Evolutionary conservation across 139 green algal genomes (phyloP), one percentile per base, ranked within the genome.

Genomic region (Chlorella sp.): DNA sequence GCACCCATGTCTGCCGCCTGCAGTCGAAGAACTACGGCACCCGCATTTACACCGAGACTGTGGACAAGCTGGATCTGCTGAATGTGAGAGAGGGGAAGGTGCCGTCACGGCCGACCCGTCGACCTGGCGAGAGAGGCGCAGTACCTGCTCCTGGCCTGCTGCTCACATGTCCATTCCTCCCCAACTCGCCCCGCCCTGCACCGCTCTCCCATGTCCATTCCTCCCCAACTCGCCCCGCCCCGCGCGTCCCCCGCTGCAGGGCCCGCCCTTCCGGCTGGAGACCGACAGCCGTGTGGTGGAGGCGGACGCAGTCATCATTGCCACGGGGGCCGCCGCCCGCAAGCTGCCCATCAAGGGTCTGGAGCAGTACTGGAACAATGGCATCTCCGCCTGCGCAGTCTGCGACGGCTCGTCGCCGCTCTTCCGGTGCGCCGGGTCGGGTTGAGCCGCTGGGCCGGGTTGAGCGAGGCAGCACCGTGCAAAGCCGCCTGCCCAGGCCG

Each of bases 341-440:
- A 82, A 89, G 34, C 84, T 93, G 86, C 86, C 85, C 36, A 92
- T 93, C 86, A 84, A 84, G 67, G 88, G 86, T 19, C 84, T 85
- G 11, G 48, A 91, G 48, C 76, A 92, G 69, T 95, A 89, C 85
- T 96, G 93, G 93, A 96, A 94, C 92, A 95, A 94, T 76, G 94
- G 94, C 60, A 95, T 96, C 81, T 90, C 72, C 22, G 94, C 94
- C 1, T 96, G 94, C 75, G 94, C 94, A 0, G 93, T 96, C 64
- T 96, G 94, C 78, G 94, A 96, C 73, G 94, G 94, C 28, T 91
- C 92, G 4, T 88, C 89, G 3, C 94, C 94, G 54, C 93, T 96
- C 77, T 96, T 96, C 89, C 86, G 94, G 46, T 51, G 44, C 28
- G 43, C 43, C 0, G 24, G 13, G 1, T 14, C 70, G 13, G 65